phyloP scores from a whole-genome alignment of 2,329 filamentous ascomycete species.

The Ceratocystis cubensis region DNA sequence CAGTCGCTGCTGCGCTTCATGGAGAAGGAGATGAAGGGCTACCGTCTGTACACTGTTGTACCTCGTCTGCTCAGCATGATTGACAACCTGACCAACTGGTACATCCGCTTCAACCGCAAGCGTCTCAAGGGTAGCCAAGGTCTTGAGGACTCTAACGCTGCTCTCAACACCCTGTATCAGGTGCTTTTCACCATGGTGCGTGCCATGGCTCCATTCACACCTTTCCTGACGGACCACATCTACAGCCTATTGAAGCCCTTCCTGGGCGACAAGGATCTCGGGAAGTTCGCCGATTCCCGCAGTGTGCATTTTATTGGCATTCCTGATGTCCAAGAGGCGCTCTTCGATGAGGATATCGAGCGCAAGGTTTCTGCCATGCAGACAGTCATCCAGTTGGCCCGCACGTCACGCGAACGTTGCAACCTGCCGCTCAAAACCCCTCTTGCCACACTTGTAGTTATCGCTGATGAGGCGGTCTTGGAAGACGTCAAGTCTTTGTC shows the following conservation, averaged over 20 bases:
- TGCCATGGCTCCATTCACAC: conserved; percentile 75
- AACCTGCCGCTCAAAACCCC: conserved; percentile 72
- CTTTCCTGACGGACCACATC: conserved; percentile 81
- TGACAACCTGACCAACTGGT: conserved; percentile 85
- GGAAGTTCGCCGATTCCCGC: conserved; percentile 52
- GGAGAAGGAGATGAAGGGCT: conserved; percentile 76
- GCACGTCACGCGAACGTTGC: conserved; percentile 65
- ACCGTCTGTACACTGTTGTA: conserved; percentile 72
- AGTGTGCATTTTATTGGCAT: conserved; percentile 80
- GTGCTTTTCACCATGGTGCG: conserved; percentile 73
- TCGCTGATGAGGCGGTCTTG: conserved; percentile 62
- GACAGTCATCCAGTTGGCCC: conserved; percentile 71
- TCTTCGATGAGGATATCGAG: conserved; percentile 71
- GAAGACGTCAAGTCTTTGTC: conserved; percentile 70
- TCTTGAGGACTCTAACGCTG: conserved; percentile 60
- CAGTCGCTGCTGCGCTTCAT: conserved; percentile 86
- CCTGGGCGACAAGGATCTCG: conserved; percentile 52
- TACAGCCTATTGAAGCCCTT: conserved; percentile 67
- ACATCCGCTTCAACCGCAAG: conserved; percentile 78
- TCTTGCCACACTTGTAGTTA: conserved; percentile 68
- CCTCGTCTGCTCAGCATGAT: conserved; percentile 63
- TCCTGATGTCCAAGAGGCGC: conserved; percentile 66
- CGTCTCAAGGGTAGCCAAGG: conserved; percentile 65
- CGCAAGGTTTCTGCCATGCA: conserved; percentile 74
- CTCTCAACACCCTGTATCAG: conserved; percentile 77